Evolutionary conservation across 2,329 filamentous ascomycete species (phyloP).

Genomic region (Verticillium longisporum): DNA sequence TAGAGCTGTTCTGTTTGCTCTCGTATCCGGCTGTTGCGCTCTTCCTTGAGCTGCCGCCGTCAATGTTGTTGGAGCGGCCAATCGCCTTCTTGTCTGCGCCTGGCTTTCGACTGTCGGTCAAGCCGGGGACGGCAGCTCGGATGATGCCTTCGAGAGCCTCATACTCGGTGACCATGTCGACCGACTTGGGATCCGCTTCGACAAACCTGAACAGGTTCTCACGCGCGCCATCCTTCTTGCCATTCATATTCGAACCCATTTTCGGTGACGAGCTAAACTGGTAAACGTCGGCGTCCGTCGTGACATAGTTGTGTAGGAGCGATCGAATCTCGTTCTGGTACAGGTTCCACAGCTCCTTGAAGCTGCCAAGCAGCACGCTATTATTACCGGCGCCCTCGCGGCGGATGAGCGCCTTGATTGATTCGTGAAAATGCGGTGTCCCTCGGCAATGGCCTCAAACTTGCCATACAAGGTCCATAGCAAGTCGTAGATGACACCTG

Average conservation of each 20-base stretch:
- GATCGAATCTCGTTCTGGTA: conserved; percentile 97
- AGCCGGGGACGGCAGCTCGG: conserved; percentile 81
- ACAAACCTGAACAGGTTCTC: conserved; percentile 79
- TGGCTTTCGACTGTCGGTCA: conserved; percentile 68
- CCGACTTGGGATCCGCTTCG: conserved; percentile 74
- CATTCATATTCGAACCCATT: conserved; percentile 36
- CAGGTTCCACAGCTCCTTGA: conserved; percentile 95
- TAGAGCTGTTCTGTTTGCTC: conserved; percentile 33
- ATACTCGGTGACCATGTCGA: conserved; percentile 74
- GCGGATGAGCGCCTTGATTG: conserved; percentile 76
- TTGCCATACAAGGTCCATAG: conserved; percentile 91
- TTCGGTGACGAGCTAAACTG: conserved; percentile 52
- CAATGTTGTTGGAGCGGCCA: conserved; percentile 20
- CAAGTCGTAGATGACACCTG: conserved; percentile 83
- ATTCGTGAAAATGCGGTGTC: conserved; percentile 92
- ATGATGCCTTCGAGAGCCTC: conserved; percentile 88
- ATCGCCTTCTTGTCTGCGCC: conserved; percentile 34
- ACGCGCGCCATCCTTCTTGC: conserved; percentile 39
- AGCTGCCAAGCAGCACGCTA: conserved; percentile 69
- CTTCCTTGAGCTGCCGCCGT: conserved; percentile 34
- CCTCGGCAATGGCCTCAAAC: conserved; percentile 94
- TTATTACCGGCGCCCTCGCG: conserved; percentile 66
- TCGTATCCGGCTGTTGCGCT: conserved; percentile 29
- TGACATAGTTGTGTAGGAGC: conserved; percentile 90
- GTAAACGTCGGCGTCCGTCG: conserved; percentile 76